Conservation (phyloP, 805 yeast genomes). For the Saccharomycopsis javanensis region DNA sequence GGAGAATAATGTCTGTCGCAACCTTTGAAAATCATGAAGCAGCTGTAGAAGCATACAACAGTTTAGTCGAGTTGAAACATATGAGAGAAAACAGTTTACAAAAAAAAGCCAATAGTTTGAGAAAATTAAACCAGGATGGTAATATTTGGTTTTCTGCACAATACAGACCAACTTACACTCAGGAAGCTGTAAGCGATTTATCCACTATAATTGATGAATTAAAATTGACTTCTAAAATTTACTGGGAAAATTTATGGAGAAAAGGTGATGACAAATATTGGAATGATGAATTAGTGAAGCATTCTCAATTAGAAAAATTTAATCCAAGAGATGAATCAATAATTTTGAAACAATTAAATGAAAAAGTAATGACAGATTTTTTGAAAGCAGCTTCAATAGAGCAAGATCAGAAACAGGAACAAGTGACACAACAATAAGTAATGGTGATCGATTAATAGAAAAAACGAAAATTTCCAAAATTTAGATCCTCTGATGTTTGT, state of each 20-base stretch:
- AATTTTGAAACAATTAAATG: constrained; percentile 47
- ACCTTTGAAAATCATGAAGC: constrained; percentile 48
- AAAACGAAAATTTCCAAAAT: too few relatives aligned
- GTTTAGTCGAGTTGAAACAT: constrained; percentile 62
- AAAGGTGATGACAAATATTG: constrained; percentile 72
- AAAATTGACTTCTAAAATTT: constrained; percentile 38
- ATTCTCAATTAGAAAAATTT: constrained; percentile 47
- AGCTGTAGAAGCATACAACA: constrained; percentile 66
- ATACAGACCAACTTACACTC: constrained; percentile 82
- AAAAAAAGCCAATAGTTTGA: constrained; percentile 52
- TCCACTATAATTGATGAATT: constrained; percentile 58
- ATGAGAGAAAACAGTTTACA: constrained; percentile 56
- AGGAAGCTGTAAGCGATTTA: constrained; percentile 85
- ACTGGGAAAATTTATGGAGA: constrained; percentile 86
- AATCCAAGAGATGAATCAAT: constrained; percentile 60
- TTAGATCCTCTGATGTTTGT: too few relatives aligned
- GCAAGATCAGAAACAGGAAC: neutral
- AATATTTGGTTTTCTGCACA: constrained; percentile 82
- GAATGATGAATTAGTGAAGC: constrained; percentile 50
- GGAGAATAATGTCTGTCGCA: constrained; percentile 87
- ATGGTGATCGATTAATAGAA: too few relatives aligned
- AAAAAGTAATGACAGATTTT: constrained; percentile 25
- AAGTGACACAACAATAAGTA: neutral
- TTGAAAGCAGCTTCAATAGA: neutral
- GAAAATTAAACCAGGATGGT: constrained; percentile 67